These are phyloP conservation scores for Penicillium ucsense DNA, from an alignment of 495 filamentous ascomycete species.

Conservation along the genomic window DNA sequence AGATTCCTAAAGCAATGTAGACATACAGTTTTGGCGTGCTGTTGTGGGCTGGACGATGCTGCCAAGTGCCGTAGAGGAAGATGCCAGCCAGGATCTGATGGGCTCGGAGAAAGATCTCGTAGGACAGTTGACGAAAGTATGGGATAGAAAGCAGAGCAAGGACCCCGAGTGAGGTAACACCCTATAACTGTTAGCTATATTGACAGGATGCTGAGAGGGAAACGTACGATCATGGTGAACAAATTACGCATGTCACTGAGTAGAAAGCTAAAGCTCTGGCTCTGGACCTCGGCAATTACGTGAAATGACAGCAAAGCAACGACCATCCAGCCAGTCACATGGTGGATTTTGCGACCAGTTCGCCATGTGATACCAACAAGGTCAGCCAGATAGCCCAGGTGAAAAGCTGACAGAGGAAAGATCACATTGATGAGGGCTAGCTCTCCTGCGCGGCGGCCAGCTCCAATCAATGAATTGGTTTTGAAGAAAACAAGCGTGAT, in stretches of 20 bases:
- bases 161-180: background rate
- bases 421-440: slow-evolving; percentile 4
- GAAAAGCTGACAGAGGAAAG: slow-evolving; percentile 3
- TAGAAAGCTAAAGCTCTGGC: background rate
- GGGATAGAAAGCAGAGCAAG: slow-evolving; percentile 11
- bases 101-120: slow-evolving; percentile 16
- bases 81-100: slow-evolving; percentile 13
- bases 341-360: slow-evolving; percentile 1
- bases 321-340: slow-evolving; percentile 3
- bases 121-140: slow-evolving; percentile 7
- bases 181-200: background rate
- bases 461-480: background rate
- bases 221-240: slow-evolving; percentile 3
- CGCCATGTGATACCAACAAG: slow-evolving; percentile 1
- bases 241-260: background rate
- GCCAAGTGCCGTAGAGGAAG: slow-evolving; percentile 14
- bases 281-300: background rate
- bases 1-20: slow-evolving; percentile 14
- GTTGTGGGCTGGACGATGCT: slow-evolving; percentile 8
- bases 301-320: slow-evolving; percentile 2
- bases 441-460: slow-evolving; percentile 3
- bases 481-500: slow-evolving; percentile 6
- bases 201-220: background rate
- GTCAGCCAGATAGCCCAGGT: slow-evolving; percentile 4
- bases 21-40: slow-evolving; percentile 14